A percentile compares a stretch with the other conserved stretches of the same genome.
Conservation (phyloP, 73 alveolate genomes). For the Symbiodinium pilosum region DNA sequence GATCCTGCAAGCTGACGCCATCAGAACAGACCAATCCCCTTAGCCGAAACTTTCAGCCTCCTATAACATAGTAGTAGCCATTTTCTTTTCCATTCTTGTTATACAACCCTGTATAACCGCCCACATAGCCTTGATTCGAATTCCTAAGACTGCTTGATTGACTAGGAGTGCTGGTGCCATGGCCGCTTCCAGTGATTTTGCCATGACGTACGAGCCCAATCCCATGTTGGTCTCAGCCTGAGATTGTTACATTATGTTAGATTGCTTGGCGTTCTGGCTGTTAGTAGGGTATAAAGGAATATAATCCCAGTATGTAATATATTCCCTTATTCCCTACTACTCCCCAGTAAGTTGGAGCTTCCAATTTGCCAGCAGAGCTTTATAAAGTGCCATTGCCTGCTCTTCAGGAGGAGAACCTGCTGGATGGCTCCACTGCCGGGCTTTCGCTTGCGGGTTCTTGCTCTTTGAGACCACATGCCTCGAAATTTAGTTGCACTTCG, state of each 20-base stretch:
- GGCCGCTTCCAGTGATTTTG: constrained; percentile 48
- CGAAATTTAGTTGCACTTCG: not conserved
- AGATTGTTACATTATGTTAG: not conserved
- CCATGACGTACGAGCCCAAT: constrained; percentile 60
- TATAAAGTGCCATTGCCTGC: not conserved
- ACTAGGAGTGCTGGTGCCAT: constrained; percentile 52
- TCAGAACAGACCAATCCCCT: too few species aligned
- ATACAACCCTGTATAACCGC: not conserved
- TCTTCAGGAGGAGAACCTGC: constrained; percentile 18
- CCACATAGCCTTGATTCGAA: not conserved
- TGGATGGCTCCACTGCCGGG: constrained; percentile 29
- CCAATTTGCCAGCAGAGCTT: not conserved
- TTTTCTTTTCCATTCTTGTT: too few species aligned
- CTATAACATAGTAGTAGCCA: not conserved
- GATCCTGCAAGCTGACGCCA: too few species aligned
- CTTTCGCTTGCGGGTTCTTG: constrained; percentile 35
- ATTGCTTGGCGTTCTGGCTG: not conserved
- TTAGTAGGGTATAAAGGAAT: too few species aligned
- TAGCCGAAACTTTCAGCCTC: too few species aligned
- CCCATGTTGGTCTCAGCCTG: constrained; percentile 14
- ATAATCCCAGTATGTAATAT: too few species aligned
- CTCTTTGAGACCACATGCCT: constrained; percentile 25
- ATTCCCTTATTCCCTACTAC: too few species aligned
- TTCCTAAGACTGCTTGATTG: too few species aligned
- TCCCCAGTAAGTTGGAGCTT: too few species aligned